These are phyloP conservation scores for Metarhizium humberi DNA, from an alignment of 2,329 filamentous ascomycete species.

Conservation along the genomic window DNA sequence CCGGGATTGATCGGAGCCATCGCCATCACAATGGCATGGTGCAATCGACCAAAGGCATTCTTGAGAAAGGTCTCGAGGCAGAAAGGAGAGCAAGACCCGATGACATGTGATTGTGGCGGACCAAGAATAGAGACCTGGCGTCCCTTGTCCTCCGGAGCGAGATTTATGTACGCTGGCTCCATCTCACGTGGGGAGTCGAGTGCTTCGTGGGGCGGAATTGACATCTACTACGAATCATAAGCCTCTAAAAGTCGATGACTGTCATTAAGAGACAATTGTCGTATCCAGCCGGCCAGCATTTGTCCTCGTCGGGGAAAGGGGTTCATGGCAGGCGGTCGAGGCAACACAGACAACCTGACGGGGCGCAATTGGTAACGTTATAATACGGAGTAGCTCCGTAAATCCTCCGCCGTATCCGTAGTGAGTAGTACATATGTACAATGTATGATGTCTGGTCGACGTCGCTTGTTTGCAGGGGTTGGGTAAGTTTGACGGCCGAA, in stretches of 20 bases:
- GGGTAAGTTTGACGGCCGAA: too few relatives aligned
- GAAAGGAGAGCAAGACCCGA: not conserved
- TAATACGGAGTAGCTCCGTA: too few relatives aligned
- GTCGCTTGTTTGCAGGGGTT: not conserved
- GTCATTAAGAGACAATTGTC: not conserved
- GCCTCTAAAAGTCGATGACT: not conserved
- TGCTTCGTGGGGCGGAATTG: not conserved
- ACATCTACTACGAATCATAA: not conserved
- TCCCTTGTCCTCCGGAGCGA: too few relatives aligned
- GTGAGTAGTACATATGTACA: too few relatives aligned
- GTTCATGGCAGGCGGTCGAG: too few relatives aligned
- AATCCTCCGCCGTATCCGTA: too few relatives aligned
- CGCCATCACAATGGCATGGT: not conserved
- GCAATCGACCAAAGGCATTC: not conserved
- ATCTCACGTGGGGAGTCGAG: not conserved
- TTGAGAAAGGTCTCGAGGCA: not conserved
- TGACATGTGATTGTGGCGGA: slow-evolving; percentile 4
- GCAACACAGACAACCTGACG: too few relatives aligned
- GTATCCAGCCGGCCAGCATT: not conserved
- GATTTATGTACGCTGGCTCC: not conserved
- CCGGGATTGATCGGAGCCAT: slow-evolving; percentile 2
- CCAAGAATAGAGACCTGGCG: too few relatives aligned
- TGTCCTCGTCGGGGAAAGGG: too few relatives aligned
- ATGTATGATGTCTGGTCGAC: not conserved
- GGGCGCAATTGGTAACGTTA: too few relatives aligned